A percentile compares a stretch with the other conserved stretches of the same genome.
phyloP scores from a whole-genome alignment of 169 alveolate species.

The Perkinsus chesapeaki region DNA sequence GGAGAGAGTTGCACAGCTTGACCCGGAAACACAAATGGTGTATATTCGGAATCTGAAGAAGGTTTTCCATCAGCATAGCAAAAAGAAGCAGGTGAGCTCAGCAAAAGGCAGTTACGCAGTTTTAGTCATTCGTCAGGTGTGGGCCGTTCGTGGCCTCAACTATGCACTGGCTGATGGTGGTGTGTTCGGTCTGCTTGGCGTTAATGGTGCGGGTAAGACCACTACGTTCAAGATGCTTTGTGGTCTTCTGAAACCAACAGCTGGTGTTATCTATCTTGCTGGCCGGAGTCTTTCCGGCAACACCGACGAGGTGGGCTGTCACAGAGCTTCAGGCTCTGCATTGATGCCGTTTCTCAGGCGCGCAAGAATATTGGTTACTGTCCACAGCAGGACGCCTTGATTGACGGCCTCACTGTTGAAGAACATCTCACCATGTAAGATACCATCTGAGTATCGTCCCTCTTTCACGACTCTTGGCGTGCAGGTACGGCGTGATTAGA shows the following conservation, averaged over 20 bases:
- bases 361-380: slow-evolving; percentile 29
- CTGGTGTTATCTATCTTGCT: slow-evolving; percentile 35
- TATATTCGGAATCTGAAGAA: background rate
- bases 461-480: background rate
- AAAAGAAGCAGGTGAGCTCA: background rate
- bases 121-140: background rate
- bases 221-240: slow-evolving; percentile 61
- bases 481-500: slow-evolving; percentile 43
- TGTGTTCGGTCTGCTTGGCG: slow-evolving; percentile 66
- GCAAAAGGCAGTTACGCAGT: background rate
- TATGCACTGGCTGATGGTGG: slow-evolving; percentile 67
- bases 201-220: slow-evolving; percentile 76
- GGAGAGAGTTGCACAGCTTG: background rate
- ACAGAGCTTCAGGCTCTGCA: background rate
- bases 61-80: background rate
- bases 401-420: slow-evolving; percentile 51
- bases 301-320: background rate
- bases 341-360: background rate
- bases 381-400: slow-evolving; percentile 58
- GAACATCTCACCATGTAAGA: slow-evolving; percentile 56
- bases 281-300: slow-evolving; percentile 28
- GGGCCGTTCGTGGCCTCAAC: slow-evolving; percentile 59
- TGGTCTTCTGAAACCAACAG: slow-evolving; percentile 20
- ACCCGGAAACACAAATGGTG: background rate
- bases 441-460: background rate